Conservation (phyloP, 805 yeast genomes). For the Metschnikowia bowlesiae region DNA sequence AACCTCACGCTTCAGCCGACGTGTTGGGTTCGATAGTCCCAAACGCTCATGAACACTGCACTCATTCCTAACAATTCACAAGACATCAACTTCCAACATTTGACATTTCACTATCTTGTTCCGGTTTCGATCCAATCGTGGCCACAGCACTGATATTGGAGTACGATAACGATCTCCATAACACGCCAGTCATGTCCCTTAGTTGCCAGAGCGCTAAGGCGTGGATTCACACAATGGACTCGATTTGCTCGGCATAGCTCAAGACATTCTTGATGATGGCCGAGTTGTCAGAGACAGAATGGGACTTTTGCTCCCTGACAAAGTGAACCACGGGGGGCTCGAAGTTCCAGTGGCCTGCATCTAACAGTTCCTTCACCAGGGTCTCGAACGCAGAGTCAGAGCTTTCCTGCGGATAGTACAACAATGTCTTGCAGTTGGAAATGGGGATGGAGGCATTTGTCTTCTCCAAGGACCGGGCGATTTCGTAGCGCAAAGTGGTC, state of each 20-base stretch:
- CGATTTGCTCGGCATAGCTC: conserved; percentile 85
- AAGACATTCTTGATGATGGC: conserved; percentile 66
- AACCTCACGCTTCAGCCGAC: too few relatives aligned
- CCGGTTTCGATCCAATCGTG: too few relatives aligned
- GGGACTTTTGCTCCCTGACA: conserved; percentile 49
- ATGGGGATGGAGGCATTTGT: conserved; percentile 75
- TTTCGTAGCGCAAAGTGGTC: conserved; percentile 78
- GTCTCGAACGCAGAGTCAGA: conserved; percentile 30
- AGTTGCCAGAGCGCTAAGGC: not conserved
- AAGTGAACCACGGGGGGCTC: conserved; percentile 49
- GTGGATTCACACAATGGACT: conserved; percentile 63
- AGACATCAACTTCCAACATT: too few relatives aligned
- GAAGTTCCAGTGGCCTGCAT: conserved; percentile 55
- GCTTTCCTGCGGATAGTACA: conserved; percentile 56
- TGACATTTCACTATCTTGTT: too few relatives aligned
- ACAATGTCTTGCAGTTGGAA: conserved; percentile 73
- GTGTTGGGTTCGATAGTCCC: too few relatives aligned
- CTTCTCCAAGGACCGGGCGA: conserved; percentile 75
- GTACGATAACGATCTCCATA: too few relatives aligned
- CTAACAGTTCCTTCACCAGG: conserved; percentile 29
- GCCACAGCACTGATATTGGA: too few relatives aligned
- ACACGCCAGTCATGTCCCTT: too few relatives aligned
- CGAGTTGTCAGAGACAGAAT: conserved; percentile 30
- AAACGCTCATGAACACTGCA: too few relatives aligned
- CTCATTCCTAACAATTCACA: too few relatives aligned